Evolutionary conservation across 2,329 filamentous ascomycete genomes (phyloP), one percentile per base, ranked within the genome.

Genomic region (Coniochaeta pulveracea): DNA sequence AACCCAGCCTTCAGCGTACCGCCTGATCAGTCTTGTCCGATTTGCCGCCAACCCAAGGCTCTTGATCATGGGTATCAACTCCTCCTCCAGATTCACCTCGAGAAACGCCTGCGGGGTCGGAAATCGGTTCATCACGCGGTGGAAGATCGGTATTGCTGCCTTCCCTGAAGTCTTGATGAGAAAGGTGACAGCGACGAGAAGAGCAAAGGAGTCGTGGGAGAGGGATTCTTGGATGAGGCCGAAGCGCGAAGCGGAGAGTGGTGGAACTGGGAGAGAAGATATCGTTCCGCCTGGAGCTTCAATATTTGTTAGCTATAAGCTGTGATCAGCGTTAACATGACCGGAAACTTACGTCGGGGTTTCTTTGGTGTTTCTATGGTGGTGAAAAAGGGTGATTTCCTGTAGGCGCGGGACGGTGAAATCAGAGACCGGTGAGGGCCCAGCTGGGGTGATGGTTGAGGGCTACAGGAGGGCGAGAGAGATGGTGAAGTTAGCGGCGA

Each of bases 191-290:
- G 82, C 85, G 19, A 94, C 65, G 2, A 94, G 69, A 2, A 95
- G 70, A 42, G 76, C 78, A 53, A 93, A 94, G 0, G 86, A 81
- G 36, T 85, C 69, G 32, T 71, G 55, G 2, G 76, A 75, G 11
- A 93, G 70, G 41, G 78, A 70, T 51, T 94, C 88, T 51, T 95
- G 88, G 23, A 94, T 75, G 2, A 95, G 67, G 1, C 86, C 86
- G 49, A 93, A 94, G 5, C 48, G 54, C 0, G 64, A 49, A 0
- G 71, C 63, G 6, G 68, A 64, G 21, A 86, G 70, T 0, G 76
- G 69, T 1, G 85, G 82, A 42, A 89, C 84, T 3, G 72, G 70
- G 10, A 78, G 61, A 16, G 61, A 60, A 0, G 74, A 72, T 7
- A 77, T 49, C 3, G 56, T 63, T 7, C 64, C 63, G 8, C 59